These are phyloP conservation scores for Hepatocystis sp. DNA, from an alignment of 169 alveolate species.

Conservation along the genomic window DNA sequence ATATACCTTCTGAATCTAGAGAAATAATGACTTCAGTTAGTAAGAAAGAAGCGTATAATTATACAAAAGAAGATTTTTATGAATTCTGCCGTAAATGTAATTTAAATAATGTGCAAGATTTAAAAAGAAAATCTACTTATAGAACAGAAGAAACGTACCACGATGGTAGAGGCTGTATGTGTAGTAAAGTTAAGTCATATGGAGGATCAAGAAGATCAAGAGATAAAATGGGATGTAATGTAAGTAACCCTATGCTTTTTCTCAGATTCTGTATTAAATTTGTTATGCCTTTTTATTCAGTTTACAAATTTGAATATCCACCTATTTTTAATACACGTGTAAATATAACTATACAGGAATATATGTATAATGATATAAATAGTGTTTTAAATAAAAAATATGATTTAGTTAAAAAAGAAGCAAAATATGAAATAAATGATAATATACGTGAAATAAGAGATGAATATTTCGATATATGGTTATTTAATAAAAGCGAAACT, in stretches of 20 bases:
- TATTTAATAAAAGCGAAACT: constrained; percentile 42
- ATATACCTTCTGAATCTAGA: constrained; percentile 53
- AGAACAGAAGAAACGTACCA: no score
- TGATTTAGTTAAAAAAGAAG: constrained; percentile 68
- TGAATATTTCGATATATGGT: constrained; percentile 69
- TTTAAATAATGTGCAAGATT: constrained; percentile 42
- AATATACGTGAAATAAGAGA: constrained; percentile 61
- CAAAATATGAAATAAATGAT: constrained; percentile 65
- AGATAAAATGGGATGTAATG: no score
- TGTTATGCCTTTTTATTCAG: constrained; percentile 31
- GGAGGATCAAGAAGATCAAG: no score
- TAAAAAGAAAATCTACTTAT: constrained; percentile 3
- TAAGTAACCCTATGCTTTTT: constrained; percentile 42
- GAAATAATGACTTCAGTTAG: constrained; percentile 60
- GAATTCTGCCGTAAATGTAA: constrained; percentile 21
- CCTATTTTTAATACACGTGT: constrained; percentile 69
- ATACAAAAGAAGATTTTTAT: constrained; percentile 17
- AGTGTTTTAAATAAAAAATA: constrained; percentile 27
- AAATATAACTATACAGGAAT: constrained; percentile 60
- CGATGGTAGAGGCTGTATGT: no score
- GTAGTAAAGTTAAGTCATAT: no score
- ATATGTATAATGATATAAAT: constrained; percentile 54
- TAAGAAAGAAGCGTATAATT: constrained; percentile 31
- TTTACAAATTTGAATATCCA: constrained; percentile 65
- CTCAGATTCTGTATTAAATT: constrained; percentile 46